Base-by-base conservation (phyloP, 2,329 filamentous ascomycete genomes). In the Colletotrichum falcatum region DNA sequence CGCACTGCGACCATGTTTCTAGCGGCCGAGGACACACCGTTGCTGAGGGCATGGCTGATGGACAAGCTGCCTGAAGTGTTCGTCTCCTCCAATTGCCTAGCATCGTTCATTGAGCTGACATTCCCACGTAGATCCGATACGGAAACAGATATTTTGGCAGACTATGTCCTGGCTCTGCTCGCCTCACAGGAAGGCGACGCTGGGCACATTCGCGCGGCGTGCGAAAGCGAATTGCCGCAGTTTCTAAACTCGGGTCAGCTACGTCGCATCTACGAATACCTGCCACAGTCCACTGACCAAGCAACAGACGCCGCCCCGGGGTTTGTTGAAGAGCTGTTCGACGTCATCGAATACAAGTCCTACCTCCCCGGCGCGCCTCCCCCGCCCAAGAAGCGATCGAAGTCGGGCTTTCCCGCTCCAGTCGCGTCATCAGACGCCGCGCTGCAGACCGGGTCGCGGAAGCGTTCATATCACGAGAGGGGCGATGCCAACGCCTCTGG, bases 111-210 rank as follows among this genome's bases (percentile, higher is more conserved):
- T 35, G n/a, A 26, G 33, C 56, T 65, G 46, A 60, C 54, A 14
- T 68, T 44, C 33, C 59, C 69, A n/a, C 58, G 35, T 73, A 94
- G 92, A 63, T 93, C 92, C 35, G 92, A 95, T 76, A 92, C 92
- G 61, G 93, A 96, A 78, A 88, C 91, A 39, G 93, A 94, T 76
- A 92, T 95, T 6, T 89, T 96, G 3, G 93, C 92, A 56, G 93
- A 96, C 75, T 96, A 95, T 78, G 91, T 95, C n/a, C 85, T 95
- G 72, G 93, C 92, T 8, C 87, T 96, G 26, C 82, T 95, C 55
- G 88, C 89, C 73, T 73, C 73, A 65, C 90, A 92, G 72, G 91
- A 94, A 73, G 91, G 91, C 72, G 85, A 89, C 61, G 83, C 87
- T 49, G 85, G 86, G n/a, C 84, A 88, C 26, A 90, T 94, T 64